Conservation (phyloP, 176 grass and related monocot genomes). For the Triticum dicoccoides region DNA sequence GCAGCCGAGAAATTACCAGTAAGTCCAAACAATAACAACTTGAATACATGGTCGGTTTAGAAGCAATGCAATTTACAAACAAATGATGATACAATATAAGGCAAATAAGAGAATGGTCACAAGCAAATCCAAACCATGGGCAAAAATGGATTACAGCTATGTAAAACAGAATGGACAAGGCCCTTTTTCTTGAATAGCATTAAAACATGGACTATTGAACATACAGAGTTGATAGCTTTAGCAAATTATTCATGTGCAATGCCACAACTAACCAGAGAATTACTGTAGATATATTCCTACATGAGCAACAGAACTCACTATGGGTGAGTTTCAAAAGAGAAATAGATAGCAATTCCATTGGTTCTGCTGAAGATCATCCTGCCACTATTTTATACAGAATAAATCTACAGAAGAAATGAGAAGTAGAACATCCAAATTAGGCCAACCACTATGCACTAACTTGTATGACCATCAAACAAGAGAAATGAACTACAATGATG, state of each 20-base stretch:
- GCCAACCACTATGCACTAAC: neutral
- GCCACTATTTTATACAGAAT: neutral
- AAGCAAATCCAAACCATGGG: neutral
- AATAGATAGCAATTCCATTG: neutral
- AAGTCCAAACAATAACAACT: neutral
- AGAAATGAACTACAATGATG: neutral
- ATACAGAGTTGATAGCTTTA: neutral
- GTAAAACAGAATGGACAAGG: neutral
- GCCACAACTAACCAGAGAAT: neutral
- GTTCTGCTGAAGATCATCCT: neutral
- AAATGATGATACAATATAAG: neutral
- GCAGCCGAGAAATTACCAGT: neutral
- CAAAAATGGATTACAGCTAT: neutral
- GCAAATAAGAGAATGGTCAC: neutral
- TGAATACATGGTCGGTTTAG: neutral
- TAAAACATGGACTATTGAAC: neutral
- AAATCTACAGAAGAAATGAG: neutral
- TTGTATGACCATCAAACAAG: conserved; percentile 2
- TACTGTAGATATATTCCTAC: neutral
- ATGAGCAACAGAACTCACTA: conserved; percentile 13
- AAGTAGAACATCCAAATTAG: neutral
- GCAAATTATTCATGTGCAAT: neutral
- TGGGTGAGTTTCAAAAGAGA: neutral
- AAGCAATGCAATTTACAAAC: neutral
- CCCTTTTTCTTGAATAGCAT: neutral